Base-by-base conservation (phyloP, 768 basidiomycete species). In the Mycena galericulata region DNA sequence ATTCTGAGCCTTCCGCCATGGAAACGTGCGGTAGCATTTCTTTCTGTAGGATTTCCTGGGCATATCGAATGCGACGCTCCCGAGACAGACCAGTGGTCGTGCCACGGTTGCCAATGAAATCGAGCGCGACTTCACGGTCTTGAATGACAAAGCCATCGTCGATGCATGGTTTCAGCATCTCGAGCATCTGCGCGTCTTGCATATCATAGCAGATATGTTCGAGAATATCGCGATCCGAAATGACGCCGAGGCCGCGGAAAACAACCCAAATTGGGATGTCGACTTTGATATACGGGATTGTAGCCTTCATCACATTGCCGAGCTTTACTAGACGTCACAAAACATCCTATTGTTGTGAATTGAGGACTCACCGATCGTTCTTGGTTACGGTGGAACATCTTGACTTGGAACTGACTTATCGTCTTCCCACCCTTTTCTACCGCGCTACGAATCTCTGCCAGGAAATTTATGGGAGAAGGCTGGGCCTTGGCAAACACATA, bases 251-350 rank as follows among this genome's bases (percentile, higher is more conserved):
- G 6, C 94, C 98, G 73, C 98, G 94, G 84, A 99, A 99, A 75
- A 99, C 95, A 65, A 99, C 95, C 91, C 98, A 98, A 72, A 99
- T 95, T 2, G 98, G 98, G 76, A 99, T 96, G 78, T 98, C 97
- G 68, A 96, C 94, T 73, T 96, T 96, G 82, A 98, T 98, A 80
- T 99, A 99, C 0, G 98, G 98, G 53, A 99, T 92, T 7, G 96
- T 96, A 10, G 97, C 97, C 78, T 96, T 96, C 86, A 99, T 98
- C 71, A 97, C 93, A 77, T 93, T 95, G 40, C 95, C 95, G 54
- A 90, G 81, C 95, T 96, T 64, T 27, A 18, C 63, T 24, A 12
- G 65, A 51, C 22, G 63, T 54, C 20, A 53, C 55, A 45, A 64
- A 49, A 60, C 70, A 10, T 65, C 50, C 46, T n/a, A 51, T 50